Evolutionary conservation across 1,284 basidiomycete species (phyloP), one percentile per base, ranked within the genome.

Genomic region (Gymnopus androsaceus): DNA sequence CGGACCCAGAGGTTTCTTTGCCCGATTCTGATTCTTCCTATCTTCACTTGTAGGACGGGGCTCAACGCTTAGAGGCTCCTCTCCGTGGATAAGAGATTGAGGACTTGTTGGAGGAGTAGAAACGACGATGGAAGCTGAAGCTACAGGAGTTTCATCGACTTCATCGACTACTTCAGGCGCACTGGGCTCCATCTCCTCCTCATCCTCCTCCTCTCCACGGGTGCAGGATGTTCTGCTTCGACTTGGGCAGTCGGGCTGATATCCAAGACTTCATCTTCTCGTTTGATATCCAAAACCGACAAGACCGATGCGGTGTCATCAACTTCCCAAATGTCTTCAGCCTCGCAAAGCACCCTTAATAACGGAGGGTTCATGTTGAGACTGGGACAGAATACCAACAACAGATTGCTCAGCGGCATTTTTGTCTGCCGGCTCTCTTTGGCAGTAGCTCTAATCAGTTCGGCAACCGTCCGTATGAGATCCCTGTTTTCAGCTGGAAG

Each of bases 381-480:
- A 65, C 87, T 92, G 27, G 91, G 91, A 62, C 87, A 91, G 67
- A 94, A 86, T 51, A 93, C 84, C 44, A 92, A 73, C 25, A 93
- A 72, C 61, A 94, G 69, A 66, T 94, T 94, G 66, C 85, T 87
- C 61, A 94, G 67, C 1, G 90, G 89, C 91, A 94, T 94, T 75
- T 90, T 91, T 33, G 90, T 94, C 65, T 83, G 81, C 61, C 78
- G 80, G 61, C 77, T 78, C 55, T 79, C 77, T 53, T 74, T 75
- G 0, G 87, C 83, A 2, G 89, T 91, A 37, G 79, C 82, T 51
- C 78, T 82, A 63, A 92, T 88, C 38, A 92, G 74, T 56, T 92
- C 87, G 14, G 82, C 78, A 23, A 92, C 82, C 1, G 90, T 92
- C 55, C 80, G 76, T 47, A 92, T 72, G 30, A 92, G 73, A 64